phyloP scores from a whole-genome alignment of 2,329 filamentous ascomycete genomes.

The Dryadomyces quercus-mongolicae region DNA sequence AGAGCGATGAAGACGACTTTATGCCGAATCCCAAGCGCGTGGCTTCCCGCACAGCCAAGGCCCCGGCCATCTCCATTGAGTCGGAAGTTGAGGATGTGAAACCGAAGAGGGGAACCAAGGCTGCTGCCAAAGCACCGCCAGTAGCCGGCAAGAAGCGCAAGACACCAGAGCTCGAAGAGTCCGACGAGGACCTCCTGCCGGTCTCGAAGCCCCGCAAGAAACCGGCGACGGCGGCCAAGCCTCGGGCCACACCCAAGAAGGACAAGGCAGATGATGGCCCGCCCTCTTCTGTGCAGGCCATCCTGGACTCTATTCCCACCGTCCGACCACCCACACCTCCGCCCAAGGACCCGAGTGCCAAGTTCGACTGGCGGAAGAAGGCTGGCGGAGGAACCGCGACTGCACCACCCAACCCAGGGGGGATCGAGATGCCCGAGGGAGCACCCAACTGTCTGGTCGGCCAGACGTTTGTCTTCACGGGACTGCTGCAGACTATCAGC shows the following conservation, averaged over 20 bases:
- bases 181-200: constrained; percentile 37
- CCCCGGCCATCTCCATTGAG: constrained; percentile 19
- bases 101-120: constrained; percentile 3
- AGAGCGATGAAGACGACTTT: constrained; percentile 57
- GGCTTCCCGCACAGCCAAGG: constrained; percentile 31
- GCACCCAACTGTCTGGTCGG: constrained; percentile 83
- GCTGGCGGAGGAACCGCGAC: constrained; percentile 47
- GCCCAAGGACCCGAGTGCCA: constrained; percentile 51
- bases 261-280: constrained; percentile 46
- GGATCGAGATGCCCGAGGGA: constrained; percentile 66
- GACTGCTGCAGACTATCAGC: constrained; percentile 65
- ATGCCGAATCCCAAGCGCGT: constrained; percentile 47
- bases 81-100: constrained; percentile 19
- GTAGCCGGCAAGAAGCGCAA: constrained; percentile 41
- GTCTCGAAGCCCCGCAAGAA: constrained; percentile 28
- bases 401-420: constrained; percentile 49
- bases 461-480: constrained; percentile 90
- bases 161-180: constrained; percentile 38
- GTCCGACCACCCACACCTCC: constrained; percentile 78
- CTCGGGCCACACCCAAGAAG: constrained; percentile 5
- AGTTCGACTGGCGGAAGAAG: constrained; percentile 68
- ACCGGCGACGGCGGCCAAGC: constrained; percentile 26
- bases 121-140: constrained; percentile 14
- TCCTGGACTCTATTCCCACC: constrained; percentile 77
- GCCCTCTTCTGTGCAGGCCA: constrained; percentile 63